A percentile compares a stretch with the other conserved stretches of the same genome.
Evolutionary conservation across 2,329 filamentous ascomycete species (phyloP).

Genomic region (Diaporthe capsici): DNA sequence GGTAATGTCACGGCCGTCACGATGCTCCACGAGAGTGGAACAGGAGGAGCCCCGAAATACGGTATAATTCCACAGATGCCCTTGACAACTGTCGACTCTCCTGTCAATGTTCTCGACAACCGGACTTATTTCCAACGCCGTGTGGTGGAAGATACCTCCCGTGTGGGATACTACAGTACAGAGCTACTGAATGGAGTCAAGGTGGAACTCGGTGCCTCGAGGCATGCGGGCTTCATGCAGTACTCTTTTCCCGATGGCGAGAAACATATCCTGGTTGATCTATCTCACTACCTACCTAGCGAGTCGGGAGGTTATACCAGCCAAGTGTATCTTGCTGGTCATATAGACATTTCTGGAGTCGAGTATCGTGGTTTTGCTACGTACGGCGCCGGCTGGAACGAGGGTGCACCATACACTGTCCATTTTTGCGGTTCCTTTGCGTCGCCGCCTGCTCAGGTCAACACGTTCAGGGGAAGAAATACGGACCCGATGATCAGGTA

Average conservation of each 20-base stretch:
- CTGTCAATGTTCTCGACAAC: slow-evolving; percentile 63
- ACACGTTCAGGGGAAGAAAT: slow-evolving; percentile 60
- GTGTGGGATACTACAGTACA: slow-evolving; percentile 68
- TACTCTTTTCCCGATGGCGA: slow-evolving; percentile 63
- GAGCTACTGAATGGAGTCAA: slow-evolving; percentile 62
- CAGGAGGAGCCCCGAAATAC: slow-evolving; percentile 72
- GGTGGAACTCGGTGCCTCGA: slow-evolving; percentile 63
- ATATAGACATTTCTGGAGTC: slow-evolving; percentile 49
- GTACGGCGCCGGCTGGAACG: slow-evolving; percentile 61
- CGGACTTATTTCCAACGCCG: slow-evolving; percentile 61
- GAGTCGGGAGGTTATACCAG: slow-evolving; percentile 59
- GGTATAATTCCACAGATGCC: slow-evolving; percentile 67
- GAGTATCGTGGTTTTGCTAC: slow-evolving; percentile 62
- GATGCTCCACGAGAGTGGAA: slow-evolving; percentile 70
- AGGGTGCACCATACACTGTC: slow-evolving; percentile 58
- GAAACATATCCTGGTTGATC: slow-evolving; percentile 60
- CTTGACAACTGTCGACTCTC: slow-evolving; percentile 55
- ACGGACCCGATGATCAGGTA: slow-evolving; percentile 57
- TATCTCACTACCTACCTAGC: slow-evolving; percentile 63
- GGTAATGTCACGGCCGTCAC: slow-evolving; percentile 64
- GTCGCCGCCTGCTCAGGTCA: slow-evolving; percentile 49
- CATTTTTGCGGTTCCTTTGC: slow-evolving; percentile 62
- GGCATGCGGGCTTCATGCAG: slow-evolving; percentile 65
- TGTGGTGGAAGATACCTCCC: slow-evolving; percentile 56
- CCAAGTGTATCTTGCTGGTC: slow-evolving; percentile 54